phyloP scores from a whole-genome alignment of 1,139 yeast species.

The Yamadazyma pseudoaaseri region DNA sequence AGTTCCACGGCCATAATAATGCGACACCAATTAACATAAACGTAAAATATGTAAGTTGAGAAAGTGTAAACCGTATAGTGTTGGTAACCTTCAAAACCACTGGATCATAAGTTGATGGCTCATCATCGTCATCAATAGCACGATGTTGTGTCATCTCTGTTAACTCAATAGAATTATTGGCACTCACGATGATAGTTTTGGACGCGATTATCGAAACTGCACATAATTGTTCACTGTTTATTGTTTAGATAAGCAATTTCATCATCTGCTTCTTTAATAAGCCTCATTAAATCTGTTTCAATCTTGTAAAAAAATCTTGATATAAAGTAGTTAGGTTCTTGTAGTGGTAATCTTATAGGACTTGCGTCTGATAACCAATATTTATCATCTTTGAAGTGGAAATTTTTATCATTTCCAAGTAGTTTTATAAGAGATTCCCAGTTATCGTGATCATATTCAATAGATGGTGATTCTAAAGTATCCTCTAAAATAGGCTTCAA shows the following conservation, averaged over 20 bases:
- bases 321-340: slow-evolving; percentile 64
- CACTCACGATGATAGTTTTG: slow-evolving; percentile 1
- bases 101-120: slow-evolving; percentile 20
- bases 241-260: no score
- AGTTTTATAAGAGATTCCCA: slow-evolving; percentile 27
- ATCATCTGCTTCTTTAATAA: slow-evolving; percentile 17
- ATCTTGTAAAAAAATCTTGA: slow-evolving; percentile 37
- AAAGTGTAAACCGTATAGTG: slow-evolving; percentile 17
- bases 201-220: no score
- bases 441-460: slow-evolving; percentile 30
- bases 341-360: slow-evolving; percentile 65
- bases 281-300: slow-evolving; percentile 20
- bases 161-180: slow-evolving; percentile 7
- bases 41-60: slow-evolving; percentile 55
- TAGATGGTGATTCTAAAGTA: slow-evolving; percentile 29
- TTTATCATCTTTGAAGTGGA: not conserved
- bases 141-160: slow-evolving; percentile 18
- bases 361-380: slow-evolving; percentile 61
- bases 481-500: slow-evolving; percentile 32
- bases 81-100: slow-evolving; percentile 22
- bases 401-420: slow-evolving; percentile 4
- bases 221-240: no score
- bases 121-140: slow-evolving; percentile 10
- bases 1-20: slow-evolving; percentile 95
- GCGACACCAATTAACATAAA: slow-evolving; percentile 74